Conservation (phyloP, 1,284 basidiomycete species). For the Melampsora larici-populina region DNA sequence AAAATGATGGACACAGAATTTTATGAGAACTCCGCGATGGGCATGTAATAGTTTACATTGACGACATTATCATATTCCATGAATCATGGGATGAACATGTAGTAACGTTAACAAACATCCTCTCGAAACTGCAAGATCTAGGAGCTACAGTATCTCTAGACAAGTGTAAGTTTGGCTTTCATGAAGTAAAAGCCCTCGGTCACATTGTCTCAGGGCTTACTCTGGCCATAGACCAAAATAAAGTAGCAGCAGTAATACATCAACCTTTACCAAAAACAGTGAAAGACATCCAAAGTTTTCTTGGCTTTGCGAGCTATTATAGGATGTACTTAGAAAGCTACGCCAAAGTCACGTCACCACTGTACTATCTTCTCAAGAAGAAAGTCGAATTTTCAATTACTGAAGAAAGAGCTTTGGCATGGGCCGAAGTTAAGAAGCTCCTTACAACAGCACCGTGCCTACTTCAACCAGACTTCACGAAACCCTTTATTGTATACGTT, state of each 20-base stretch:
- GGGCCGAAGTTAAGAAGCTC: background rate
- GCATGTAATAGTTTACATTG: too few species aligned
- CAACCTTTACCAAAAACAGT: background rate
- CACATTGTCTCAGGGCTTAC: too few species aligned
- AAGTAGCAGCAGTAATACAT: background rate
- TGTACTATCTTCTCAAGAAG: constrained; percentile 1
- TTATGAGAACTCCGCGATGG: too few species aligned
- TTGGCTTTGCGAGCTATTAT: too few species aligned
- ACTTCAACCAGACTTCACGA: too few species aligned
- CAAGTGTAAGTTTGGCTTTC: background rate
- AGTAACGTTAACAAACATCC: too few species aligned
- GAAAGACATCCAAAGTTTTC: too few species aligned
- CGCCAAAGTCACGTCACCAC: background rate
- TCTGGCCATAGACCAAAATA: too few species aligned
- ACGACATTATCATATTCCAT: background rate
- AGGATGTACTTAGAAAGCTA: constrained; percentile 3
- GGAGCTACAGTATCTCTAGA: background rate
- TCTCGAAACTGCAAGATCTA: background rate
- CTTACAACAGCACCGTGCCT: background rate
- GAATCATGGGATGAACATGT: background rate
- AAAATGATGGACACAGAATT: too few species aligned
- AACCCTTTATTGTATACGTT: too few species aligned
- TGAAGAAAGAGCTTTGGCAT: background rate
- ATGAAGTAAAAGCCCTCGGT: too few species aligned
- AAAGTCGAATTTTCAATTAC: background rate